phyloP scores from a whole-genome alignment of 2,329 filamentous ascomycete species.

The Amauroascus verrucosus region DNA sequence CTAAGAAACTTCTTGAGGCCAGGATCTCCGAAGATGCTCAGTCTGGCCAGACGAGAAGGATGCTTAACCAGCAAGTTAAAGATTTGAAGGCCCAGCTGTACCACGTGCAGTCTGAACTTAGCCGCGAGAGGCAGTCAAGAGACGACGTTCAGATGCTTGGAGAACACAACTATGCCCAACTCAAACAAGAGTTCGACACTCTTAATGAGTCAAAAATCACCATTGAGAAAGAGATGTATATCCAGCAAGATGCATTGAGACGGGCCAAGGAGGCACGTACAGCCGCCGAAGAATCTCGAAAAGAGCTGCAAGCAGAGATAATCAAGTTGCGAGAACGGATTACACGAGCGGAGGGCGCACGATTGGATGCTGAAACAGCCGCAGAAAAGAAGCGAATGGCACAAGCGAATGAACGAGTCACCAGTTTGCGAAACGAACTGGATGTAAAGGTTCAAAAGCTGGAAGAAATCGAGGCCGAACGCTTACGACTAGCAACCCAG shows the following conservation, averaged over 20 bases:
- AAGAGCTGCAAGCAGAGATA: conserved; percentile 79
- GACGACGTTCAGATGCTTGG: conserved; percentile 86
- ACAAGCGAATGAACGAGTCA: conserved; percentile 69
- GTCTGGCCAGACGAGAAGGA: conserved; percentile 65
- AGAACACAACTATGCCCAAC: conserved; percentile 72
- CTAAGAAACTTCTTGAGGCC: conserved; percentile 73
- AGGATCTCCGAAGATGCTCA: conserved; percentile 84
- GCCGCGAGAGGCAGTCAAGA: conserved; percentile 80
- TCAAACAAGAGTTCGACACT: conserved; percentile 75
- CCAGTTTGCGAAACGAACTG: conserved; percentile 65
- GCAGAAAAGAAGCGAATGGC: conserved; percentile 71
- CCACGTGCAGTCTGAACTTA: conserved; percentile 76
- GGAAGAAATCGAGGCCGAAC: conserved; percentile 69
- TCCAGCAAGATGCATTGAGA: conserved; percentile 82
- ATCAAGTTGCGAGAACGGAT: conserved; percentile 73
- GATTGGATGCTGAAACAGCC: conserved; percentile 67
- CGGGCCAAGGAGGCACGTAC: conserved; percentile 72
- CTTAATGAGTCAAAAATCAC: conserved; percentile 92
- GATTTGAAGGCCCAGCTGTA: conserved; percentile 80
- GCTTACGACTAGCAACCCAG: conserved; percentile 62
- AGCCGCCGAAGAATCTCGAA: conserved; percentile 74
- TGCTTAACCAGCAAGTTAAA: conserved; percentile 77
- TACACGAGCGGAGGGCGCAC: conserved; percentile 72
- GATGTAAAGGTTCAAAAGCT: conserved; percentile 67
- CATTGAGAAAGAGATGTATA: conserved; percentile 95